phyloP scores from a whole-genome alignment of 2,329 filamentous ascomycete species.

The Colletotrichum sp. region DNA sequence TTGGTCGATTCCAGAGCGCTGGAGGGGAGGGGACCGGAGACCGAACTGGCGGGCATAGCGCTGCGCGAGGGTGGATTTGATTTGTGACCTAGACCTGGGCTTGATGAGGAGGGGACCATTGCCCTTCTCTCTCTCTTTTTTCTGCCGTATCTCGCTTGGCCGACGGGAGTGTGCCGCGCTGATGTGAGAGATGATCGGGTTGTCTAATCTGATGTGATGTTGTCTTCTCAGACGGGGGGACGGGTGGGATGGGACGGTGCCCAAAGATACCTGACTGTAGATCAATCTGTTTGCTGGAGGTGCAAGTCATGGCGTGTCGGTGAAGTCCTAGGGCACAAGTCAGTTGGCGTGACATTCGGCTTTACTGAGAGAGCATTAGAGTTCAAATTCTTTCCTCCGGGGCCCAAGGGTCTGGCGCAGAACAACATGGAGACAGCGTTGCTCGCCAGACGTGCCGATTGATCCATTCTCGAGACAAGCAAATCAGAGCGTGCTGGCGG shows the following conservation, averaged over 20 bases:
- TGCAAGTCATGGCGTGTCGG: not conserved
- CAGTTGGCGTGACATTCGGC: constrained; percentile 4
- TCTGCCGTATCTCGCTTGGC: constrained; percentile 12
- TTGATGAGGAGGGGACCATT: not conserved
- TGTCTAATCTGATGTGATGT: not conserved
- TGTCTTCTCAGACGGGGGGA: not conserved
- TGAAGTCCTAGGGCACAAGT: not conserved
- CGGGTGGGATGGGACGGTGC: not conserved
- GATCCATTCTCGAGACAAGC: constrained; percentile 8
- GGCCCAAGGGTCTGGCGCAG: constrained; percentile 10
- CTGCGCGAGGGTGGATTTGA: not conserved
- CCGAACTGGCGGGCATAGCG: constrained; percentile 6
- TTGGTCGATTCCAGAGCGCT: not conserved
- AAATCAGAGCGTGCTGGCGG: not conserved
- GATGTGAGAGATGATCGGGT: constrained; percentile 6
- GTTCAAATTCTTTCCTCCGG: constrained; percentile 3
- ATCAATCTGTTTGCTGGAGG: not conserved
- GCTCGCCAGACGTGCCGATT: constrained; percentile 17
- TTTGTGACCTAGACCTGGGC: not conserved
- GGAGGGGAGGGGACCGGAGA: not conserved
- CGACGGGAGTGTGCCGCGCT: not conserved
- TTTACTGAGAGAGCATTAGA: not conserved
- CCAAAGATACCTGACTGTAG: not conserved
- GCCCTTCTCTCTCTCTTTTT: not conserved
- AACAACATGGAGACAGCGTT: constrained; percentile 1